phyloP scores from a whole-genome alignment of 192 early-diverging fungal genomes.

The Entomortierella parvispora region DNA sequence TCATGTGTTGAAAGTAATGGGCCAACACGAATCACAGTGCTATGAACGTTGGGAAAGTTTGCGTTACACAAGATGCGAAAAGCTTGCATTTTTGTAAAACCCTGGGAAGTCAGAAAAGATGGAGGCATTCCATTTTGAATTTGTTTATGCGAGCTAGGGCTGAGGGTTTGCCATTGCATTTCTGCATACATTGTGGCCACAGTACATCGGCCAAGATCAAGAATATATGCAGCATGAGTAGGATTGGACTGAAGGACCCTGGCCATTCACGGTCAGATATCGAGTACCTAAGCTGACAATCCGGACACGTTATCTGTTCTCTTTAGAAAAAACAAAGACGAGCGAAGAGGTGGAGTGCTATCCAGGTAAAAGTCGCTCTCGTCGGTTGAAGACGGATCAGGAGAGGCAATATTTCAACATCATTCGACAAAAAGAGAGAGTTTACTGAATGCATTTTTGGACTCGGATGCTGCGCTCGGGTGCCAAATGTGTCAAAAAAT shows the following conservation, averaged over 20 bases:
- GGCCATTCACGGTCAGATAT: slow-evolving; percentile 1
- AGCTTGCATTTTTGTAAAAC: background rate
- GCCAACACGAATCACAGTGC: background rate
- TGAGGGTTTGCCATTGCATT: background rate
- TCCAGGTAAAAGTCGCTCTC: slow-evolving; percentile 8
- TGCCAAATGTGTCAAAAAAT: slow-evolving; percentile 1
- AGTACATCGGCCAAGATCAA: background rate
- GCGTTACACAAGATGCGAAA: slow-evolving; percentile 9
- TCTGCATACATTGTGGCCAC: slow-evolving; percentile 5
- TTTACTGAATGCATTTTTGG: slow-evolving; percentile 2
- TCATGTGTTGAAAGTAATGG: background rate
- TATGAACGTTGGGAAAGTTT: slow-evolving; percentile 7
- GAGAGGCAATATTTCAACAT: background rate
- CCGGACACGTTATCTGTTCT: slow-evolving; percentile 2
- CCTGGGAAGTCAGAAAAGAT: background rate
- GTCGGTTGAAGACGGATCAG: slow-evolving; percentile 1
- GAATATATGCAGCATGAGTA: slow-evolving; percentile 10
- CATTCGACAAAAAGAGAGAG: slow-evolving; percentile 4
- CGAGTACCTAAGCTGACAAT: slow-evolving; percentile 8
- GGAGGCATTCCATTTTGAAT: background rate
- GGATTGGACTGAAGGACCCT: slow-evolving; percentile 3
- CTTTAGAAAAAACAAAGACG: slow-evolving; percentile 2
- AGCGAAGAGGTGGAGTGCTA: background rate
- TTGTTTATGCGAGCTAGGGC: background rate
- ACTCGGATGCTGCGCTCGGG: slow-evolving; percentile 5